Base-by-base conservation (phyloP, 768 basidiomycete species). In the Boletus insuetus region DNA sequence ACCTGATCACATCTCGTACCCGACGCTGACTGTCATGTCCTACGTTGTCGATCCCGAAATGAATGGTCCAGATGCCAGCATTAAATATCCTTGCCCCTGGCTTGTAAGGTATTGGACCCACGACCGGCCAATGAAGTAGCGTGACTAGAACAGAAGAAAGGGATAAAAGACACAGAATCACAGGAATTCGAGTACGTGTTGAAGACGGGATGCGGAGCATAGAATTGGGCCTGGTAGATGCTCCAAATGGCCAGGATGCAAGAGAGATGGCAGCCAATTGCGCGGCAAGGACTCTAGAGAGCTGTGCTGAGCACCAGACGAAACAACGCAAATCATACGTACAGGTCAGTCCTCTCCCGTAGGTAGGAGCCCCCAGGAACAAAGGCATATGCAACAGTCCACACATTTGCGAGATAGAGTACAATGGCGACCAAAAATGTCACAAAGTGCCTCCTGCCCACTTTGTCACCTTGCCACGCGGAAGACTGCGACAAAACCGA, bases 361-460 rank as follows among this genome's bases (percentile, higher is more conserved):
- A 95, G 73, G 62, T 84, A 80, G 54, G 77, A 69, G 0, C 90
- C 91, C 1, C 88, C 88, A 3, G 91, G 91, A 13, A 95, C 90
- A 61, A 94, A 95, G 2, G 92, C 91, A 72, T 95, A 94, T 1
- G 92, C 92, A 51, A 90, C 90, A 0, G 91, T 93, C 75, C 91
- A 89, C 16, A 89, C 82, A 53, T 84, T 85, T 29, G 84, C 79
- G 22, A 94, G 77, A 48, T 81, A 79, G 44, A 91, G 74, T 34
- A 91, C 42, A 50, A 82, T 78, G 50, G 85, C 85, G 3, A 86
- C 72, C 20, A 83, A 66, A 74, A 87, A 80, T 16, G 83, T 84
- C 2, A 72, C 71, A 43, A 80, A 82, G 58, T 80, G 81, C 5
- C 81, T 82, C 60, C 73, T 77, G 13, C 75, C 80, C 1, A 78